Evolutionary conservation across 2,329 filamentous ascomycete species (phyloP).

Genomic region (Fusarium chlamydosporum): DNA sequence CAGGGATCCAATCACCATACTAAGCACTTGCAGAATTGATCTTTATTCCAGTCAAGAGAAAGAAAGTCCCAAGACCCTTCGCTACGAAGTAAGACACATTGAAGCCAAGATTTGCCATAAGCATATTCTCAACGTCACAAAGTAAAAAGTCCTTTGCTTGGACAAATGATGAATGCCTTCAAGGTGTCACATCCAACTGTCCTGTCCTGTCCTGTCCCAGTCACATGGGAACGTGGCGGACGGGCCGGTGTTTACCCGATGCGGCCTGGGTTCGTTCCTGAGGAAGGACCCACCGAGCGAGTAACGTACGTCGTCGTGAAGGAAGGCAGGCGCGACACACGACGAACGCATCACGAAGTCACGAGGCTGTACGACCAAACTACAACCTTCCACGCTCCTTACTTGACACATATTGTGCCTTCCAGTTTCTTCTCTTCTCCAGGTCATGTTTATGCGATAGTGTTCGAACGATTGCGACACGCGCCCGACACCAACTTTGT

Average conservation of each 20-base stretch:
- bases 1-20: conserved; percentile 12
- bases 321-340: conserved; percentile 44
- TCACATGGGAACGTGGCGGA: conserved; percentile 27
- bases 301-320: conserved; percentile 47
- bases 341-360: conserved; percentile 41
- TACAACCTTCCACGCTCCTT: conserved; percentile 42
- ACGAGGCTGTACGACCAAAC: conserved; percentile 38
- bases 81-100: too few species aligned
- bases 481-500: conserved; percentile 7
- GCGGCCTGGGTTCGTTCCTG: conserved; percentile 29
- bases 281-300: conserved; percentile 47
- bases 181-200: conserved; percentile 16
- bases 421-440: background rate
- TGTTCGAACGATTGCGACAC: conserved; percentile 12
- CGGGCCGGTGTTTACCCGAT: conserved; percentile 51
- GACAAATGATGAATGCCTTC: background rate
- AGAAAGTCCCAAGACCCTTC: too few species aligned
- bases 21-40: background rate
- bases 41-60: background rate
- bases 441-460: conserved; percentile 21
- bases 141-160: background rate
- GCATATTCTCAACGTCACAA: background rate
- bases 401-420: conserved; percentile 9
- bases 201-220: conserved; percentile 40
- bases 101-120: too few species aligned